Conservation (phyloP, 2,329 filamentous ascomycete genomes). For the Epicoccum nigrum region DNA sequence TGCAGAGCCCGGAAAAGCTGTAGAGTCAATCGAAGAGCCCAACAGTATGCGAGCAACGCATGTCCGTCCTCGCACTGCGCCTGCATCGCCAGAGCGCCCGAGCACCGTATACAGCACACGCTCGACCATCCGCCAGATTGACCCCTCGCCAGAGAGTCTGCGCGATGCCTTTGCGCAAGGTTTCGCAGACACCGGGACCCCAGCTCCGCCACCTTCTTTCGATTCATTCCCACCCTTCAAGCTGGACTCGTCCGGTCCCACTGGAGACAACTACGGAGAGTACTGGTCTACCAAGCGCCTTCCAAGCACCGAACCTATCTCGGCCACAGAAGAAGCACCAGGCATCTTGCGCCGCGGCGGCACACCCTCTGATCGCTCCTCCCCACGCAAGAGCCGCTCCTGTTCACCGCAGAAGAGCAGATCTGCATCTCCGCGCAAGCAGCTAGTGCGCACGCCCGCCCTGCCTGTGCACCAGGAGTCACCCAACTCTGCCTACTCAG, state of each 20-base stretch:
- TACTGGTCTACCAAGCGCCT: neutral
- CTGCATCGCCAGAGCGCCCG: slow-evolving; percentile 22
- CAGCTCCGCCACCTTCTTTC: neutral
- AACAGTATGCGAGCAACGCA: slow-evolving; percentile 23
- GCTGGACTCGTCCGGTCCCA: neutral
- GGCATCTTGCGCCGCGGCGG: slow-evolving; percentile 8
- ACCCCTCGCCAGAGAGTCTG: slow-evolving; percentile 32
- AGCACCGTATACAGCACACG: slow-evolving; percentile 25
- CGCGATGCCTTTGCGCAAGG: slow-evolving; percentile 12
- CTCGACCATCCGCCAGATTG: slow-evolving; percentile 38
- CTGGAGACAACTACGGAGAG: neutral
- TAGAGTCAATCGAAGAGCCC: neutral
- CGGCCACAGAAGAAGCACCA: neutral
- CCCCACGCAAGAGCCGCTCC: slow-evolving; percentile 6
- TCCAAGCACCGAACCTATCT: slow-evolving; percentile 3
- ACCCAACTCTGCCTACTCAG: slow-evolving; percentile 5
- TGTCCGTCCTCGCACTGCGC: slow-evolving; percentile 23
- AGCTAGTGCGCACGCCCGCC: neutral
- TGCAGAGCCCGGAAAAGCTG: neutral
- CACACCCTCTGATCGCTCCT: slow-evolving; percentile 8
- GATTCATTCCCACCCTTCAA: slow-evolving; percentile 11
- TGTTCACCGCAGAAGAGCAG: slow-evolving; percentile 2
- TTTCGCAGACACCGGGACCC: slow-evolving; percentile 5
- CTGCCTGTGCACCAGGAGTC: slow-evolving; percentile 7
- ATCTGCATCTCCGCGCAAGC: slow-evolving; percentile 3